Conservation (phyloP, 352 stramenopile species). For the Thalassiosira hispida region DNA sequence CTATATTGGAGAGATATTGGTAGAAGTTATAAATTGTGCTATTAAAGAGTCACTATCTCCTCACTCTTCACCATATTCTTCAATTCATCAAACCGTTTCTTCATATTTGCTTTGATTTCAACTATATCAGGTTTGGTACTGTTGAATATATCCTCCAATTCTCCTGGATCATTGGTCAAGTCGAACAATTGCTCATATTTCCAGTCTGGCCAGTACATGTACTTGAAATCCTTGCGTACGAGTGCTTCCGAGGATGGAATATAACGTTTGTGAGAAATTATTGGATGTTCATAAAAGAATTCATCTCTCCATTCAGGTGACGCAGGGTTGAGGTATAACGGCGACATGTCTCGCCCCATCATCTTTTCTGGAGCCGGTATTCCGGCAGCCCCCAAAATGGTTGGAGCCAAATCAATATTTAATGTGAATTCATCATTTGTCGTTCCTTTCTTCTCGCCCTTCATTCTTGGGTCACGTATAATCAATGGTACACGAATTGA, state of each 20-base stretch:
- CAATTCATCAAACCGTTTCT: constrained; percentile 38
- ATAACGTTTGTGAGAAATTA: constrained; percentile 24
- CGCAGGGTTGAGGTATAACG: constrained; percentile 63
- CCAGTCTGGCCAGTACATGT: constrained; percentile 72
- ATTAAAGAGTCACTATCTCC: constrained; percentile 37
- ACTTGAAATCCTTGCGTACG: constrained; percentile 77
- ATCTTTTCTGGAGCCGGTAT: constrained; percentile 57
- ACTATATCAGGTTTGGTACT: constrained; percentile 25
- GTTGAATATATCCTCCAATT: constrained; percentile 65
- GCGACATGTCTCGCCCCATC: constrained; percentile 71
- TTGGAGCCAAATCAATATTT: constrained; percentile 79
- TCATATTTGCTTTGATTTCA: constrained; percentile 24
- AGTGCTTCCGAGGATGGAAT: constrained; percentile 55
- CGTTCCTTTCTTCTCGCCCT: constrained; percentile 40
- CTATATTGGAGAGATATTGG: no score
- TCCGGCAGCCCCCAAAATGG: constrained; percentile 71
- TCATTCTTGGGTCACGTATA: constrained; percentile 74
- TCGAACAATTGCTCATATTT: constrained; percentile 76
- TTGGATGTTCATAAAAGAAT: constrained; percentile 80
- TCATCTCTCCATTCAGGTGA: constrained; percentile 69
- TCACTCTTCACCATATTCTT: constrained; percentile 34
- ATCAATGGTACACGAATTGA: constrained; percentile 78
- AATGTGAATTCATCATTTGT: constrained; percentile 75
- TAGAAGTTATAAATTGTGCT: no score
- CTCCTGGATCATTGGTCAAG: constrained; percentile 61